Base-by-base conservation (phyloP, 352 stramenopile species). In the Peronospora belbahrii region DNA sequence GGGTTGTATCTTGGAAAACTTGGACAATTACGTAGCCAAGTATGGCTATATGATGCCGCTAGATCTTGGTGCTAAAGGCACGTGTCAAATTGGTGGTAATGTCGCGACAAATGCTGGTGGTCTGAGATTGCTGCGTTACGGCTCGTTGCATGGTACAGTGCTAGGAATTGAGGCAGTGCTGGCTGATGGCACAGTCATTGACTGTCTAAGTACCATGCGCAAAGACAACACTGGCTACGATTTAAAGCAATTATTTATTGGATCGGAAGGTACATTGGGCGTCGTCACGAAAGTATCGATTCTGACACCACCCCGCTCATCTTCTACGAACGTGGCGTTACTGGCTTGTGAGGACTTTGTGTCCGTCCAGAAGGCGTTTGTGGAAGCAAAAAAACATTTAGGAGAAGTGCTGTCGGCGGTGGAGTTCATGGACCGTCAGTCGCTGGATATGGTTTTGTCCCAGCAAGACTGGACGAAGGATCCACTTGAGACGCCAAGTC, bases 21-120 rank as follows among this genome's bases (percentile, higher is more conserved):
- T 98, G 6, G 88, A 98, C 56, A 69, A 78, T 30, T 85, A 88
- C 53, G 81, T 97, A 18, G 64, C 62, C n/a, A 75, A 88, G 49
- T 51, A 81, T 23, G 83, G 79, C 25, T 91, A 86, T 70, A 83
- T 96, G 54, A 94, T 98, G 60, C 95, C 96, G 8, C 60, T 98
- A 13, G 96, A 98, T 59, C 78, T 99, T 4, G 95, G 93, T 23
- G 88, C 95, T n/a, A 98, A 98, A 56, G 96, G 96, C 30, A 93
- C 83, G n/a, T 99, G 96, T 62, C 81, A 94, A 60, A 98, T 99
- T 56, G 96, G 96, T 31, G 96, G 96, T 17, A 98, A 98, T 67
- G 65, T 98, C 1, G 77, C 82, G 13, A 96, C 95, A 1, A 98
- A 98, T 56, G 96, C 96, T 2, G 96, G 95, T 23, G 96, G 96